Conservation (phyloP, 2,329 filamentous ascomycete genomes). For the Ceratocystiopsis brevicomis region DNA sequence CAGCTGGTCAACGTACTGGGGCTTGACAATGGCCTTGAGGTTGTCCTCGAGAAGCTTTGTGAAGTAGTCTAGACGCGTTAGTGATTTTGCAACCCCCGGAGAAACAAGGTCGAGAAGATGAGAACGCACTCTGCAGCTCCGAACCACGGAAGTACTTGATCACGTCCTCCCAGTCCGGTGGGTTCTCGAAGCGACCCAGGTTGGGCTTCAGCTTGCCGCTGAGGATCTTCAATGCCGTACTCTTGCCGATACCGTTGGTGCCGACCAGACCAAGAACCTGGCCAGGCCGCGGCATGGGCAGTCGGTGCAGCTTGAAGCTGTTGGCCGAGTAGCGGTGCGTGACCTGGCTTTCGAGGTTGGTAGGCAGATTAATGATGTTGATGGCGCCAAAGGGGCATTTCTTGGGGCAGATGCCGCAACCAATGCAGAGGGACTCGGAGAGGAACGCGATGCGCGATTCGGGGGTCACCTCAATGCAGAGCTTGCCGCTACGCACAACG, state of each 20-base stretch:
- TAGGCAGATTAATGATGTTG: slow-evolving; percentile 99
- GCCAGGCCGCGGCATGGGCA: slow-evolving; percentile 87
- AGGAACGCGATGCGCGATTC: slow-evolving; percentile 94
- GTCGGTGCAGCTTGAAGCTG: slow-evolving; percentile 96
- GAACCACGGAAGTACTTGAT: slow-evolving; percentile 96
- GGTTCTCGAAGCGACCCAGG: slow-evolving; percentile 83
- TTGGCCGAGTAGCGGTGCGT: slow-evolving; percentile 98
- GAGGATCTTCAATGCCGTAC: slow-evolving; percentile 96
- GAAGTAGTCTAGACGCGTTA: slow-evolving; percentile 53
- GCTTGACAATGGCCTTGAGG: slow-evolving; percentile 94
- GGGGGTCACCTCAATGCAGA: slow-evolving; percentile 70
- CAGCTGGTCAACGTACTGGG: slow-evolving; percentile 97
- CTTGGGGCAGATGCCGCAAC: slow-evolving; percentile 98
- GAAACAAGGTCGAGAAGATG: background rate
- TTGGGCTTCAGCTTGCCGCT: slow-evolving; percentile 98
- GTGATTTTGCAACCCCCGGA: slow-evolving; percentile 14
- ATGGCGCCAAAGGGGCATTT: slow-evolving; percentile 98
- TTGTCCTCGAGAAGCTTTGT: slow-evolving; percentile 95
- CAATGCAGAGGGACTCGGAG: slow-evolving; percentile 82
- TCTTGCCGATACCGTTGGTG: slow-evolving; percentile 99
- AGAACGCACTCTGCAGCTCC: slow-evolving; percentile 47
- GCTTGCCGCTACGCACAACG: slow-evolving; percentile 87
- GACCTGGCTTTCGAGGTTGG: slow-evolving; percentile 94
- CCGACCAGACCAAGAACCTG: slow-evolving; percentile 92
- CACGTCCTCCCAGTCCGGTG: slow-evolving; percentile 97